Conservation (phyloP, 2,329 filamentous ascomycete species). For the Xylariaceae sp. region DNA sequence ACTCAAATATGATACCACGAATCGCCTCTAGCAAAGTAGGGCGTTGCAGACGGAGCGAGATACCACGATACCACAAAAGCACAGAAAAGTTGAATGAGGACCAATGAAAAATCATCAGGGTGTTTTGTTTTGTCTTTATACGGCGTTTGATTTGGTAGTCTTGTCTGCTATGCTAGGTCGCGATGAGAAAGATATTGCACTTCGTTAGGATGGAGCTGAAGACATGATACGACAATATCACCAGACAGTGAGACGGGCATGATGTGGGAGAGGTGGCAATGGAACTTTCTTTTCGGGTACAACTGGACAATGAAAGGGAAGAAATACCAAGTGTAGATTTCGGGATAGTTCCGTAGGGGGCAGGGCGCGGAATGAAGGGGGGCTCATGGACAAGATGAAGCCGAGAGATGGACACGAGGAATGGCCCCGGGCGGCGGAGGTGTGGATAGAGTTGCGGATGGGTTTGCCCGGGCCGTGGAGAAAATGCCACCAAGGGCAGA, state of each 20-base stretch:
- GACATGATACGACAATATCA: conserved; percentile 4
- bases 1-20: conserved; percentile 36
- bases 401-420: background rate
- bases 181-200: background rate
- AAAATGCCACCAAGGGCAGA: conserved; percentile 22
- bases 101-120: conserved; percentile 27
- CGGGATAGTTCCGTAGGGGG: conserved; percentile 3
- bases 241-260: background rate
- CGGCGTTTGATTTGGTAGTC: conserved; percentile 12
- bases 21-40: conserved; percentile 30
- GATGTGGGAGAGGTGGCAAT: background rate
- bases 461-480: conserved; percentile 6
- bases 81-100: conserved; percentile 29
- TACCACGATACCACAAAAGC: conserved; percentile 33
- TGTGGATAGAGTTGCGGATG: conserved; percentile 1
- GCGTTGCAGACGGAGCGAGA: conserved; percentile 34
- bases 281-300: background rate
- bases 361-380: background rate
- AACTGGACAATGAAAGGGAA: conserved; percentile 1
- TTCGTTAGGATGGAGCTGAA: background rate
- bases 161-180: conserved; percentile 2
- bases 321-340: conserved; percentile 10
- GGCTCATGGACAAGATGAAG: background rate
- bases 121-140: conserved; percentile 19
- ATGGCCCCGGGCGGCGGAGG: background rate